Base-by-base conservation (phyloP, 139 green algal species). In the Haematococcus sp. region DNA sequence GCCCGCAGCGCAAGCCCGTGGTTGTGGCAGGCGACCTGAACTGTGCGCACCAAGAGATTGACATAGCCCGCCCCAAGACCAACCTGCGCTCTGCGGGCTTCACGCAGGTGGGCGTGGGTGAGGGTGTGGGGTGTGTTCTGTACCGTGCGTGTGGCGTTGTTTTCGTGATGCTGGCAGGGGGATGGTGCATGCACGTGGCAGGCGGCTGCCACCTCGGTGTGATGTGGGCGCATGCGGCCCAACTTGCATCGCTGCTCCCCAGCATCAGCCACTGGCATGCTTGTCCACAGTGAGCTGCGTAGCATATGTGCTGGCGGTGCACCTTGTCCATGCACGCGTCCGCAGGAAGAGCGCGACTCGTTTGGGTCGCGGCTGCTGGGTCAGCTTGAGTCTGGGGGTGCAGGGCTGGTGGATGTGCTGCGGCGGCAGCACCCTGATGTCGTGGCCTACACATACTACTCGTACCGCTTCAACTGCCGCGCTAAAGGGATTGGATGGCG, bases 1-100 rank as follows among this genome's bases (percentile, higher is more conserved):
- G 71, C 30, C 22, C 28, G 55, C 34, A 67, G 54, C 9, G 70
- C 23, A 95, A 94, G 79, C 88, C 88, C 20, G 88, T 94, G 31
- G 67, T 95, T 1, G 23, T 94, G 15, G 80, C 79, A 3, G 84
- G 84, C 15, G 84, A 89, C 70, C 67, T 89, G 22, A 89, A 89
- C 77, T 87, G 80, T 35, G 84, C 83, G 16, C 74, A 80, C 60
- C 31, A 88, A 25, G 84, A 90, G 52, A 91, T 95, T 35, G 90
- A 95, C 85, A 95, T 95, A 55, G 82, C 94, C 59, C 74, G 74
- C 71, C 88, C 90, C 40, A 91, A 92, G 74, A 83, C 40, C 72
- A 94, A 95, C 75, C 70, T 92, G 44, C 54, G 61, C 16, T 88
- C 69, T 20, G 77, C 91, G 43, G 91, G 91, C 5, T 95, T 95